A percentile compares a stretch with the other conserved stretches of the same genome.
phyloP scores from a whole-genome alignment of 148 eudicot genomes.

The Rhododendron mucronatum region DNA sequence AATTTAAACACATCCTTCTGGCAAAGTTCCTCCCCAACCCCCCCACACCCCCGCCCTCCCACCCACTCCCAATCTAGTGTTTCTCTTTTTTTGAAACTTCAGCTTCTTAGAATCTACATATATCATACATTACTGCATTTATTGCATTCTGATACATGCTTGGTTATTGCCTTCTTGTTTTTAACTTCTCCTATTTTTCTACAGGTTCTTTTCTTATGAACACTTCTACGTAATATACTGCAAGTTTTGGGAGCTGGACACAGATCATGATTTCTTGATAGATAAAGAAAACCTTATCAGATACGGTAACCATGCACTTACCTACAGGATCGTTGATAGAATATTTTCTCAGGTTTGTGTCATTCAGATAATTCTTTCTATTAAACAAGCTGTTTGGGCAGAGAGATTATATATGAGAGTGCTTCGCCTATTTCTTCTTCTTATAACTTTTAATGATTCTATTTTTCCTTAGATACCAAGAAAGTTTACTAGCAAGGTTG shows the following conservation, averaged over 20 bases:
- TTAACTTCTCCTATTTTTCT: conserved; percentile 12
- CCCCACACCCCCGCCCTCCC: too few relatives aligned
- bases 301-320: conserved; percentile 89
- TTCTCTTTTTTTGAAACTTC: background rate
- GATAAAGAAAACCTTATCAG: conserved; percentile 84
- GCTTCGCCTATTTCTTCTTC: conserved; percentile 1
- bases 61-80: background rate
- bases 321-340: conserved; percentile 81
- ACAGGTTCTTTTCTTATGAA: conserved; percentile 82
- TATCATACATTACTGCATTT: background rate
- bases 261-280: conserved; percentile 83
- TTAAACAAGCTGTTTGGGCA: background rate
- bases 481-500: conserved; percentile 74
- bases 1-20: background rate
- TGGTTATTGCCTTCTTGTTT: background rate
- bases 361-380: conserved; percentile 6
- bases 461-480: conserved; percentile 52
- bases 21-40: too few relatives aligned
- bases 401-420: background rate
- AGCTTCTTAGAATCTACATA: background rate
- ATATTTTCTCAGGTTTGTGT: conserved; percentile 78
- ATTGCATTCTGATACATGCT: background rate
- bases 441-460: background rate
- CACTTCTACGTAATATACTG: conserved; percentile 88
- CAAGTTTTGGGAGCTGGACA: conserved; percentile 90